Base-by-base conservation (phyloP, 495 filamentous ascomycete species). In the Aspergillus saccharolyticus region DNA sequence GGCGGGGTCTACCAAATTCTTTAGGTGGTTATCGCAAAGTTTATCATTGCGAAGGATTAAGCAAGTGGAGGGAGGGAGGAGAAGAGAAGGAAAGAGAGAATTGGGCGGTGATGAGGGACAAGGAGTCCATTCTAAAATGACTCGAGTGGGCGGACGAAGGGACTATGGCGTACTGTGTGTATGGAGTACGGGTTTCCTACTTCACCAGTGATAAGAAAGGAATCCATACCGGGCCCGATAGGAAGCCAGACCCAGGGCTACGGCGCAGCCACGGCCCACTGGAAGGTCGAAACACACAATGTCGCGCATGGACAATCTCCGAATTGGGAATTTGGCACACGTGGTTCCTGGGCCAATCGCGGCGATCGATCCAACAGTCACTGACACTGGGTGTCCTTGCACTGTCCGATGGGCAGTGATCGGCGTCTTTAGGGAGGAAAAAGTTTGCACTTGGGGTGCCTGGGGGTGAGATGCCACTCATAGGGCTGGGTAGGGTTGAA, bases 341-440 rank as follows among this genome's bases (percentile, higher is more conserved):
- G 54, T 55, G 44, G 54, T 30, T 48, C 25, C 21, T 42, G 18
- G 44, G 33, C 28, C 44, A 19, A 49, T 55, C 46, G 12, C 44
- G 54, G 28, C 28, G 54, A 49, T 49, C 44, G 24, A 48, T 55
- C 25, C 9, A 28, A 30, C 6, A 15, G 7, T 2, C 7, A 5
- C 6, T 9, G 33, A 15, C 33, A 39, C 33, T 10, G 33, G 7
- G 7, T 39, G 33, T 12, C 33, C 33, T 39, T 39, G 33, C 33
- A 39, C 7, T 12, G 4, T 5, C 5, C 14, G 12, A 8, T 2
- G 10, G 33, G 5, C 33, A 39, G 33, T 12, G 33, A 39, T 39
- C 33, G 33, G 33, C 33, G 10, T 2, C 7, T 39, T 39, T 39
- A 39, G 33, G 9, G 9, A 28, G 25, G n/a, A n/a, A n/a, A 28